Conservation (phyloP, 2,329 filamentous ascomycete species). For the Penicillium polonicum region DNA sequence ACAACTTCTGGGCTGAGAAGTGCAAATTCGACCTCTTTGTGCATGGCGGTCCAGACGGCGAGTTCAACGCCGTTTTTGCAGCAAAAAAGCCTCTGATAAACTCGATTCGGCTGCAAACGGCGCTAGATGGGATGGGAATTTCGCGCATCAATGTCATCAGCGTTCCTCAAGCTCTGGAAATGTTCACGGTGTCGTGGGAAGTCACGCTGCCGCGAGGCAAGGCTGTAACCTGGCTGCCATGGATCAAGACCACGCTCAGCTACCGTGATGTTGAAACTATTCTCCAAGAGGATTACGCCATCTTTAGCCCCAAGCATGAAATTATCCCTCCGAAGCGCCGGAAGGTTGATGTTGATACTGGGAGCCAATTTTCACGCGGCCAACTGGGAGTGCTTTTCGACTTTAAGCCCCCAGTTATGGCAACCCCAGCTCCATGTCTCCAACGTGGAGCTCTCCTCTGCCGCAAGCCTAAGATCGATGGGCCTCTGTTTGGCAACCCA, state of each 20-base stretch:
- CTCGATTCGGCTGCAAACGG: conserved; percentile 20
- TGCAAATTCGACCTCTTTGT: conserved; percentile 31
- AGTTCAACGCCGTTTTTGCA: conserved; percentile 23
- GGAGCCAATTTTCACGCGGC: background rate
- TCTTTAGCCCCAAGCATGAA: background rate
- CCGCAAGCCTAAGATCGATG: too few species aligned
- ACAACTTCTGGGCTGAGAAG: conserved; percentile 31
- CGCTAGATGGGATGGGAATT: conserved; percentile 13
- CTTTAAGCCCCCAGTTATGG: background rate
- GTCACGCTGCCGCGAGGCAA: conserved; percentile 12
- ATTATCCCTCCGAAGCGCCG: background rate
- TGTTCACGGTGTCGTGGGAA: conserved; percentile 31
- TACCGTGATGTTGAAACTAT: background rate
- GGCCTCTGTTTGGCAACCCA: background rate
- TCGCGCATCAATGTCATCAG: conserved; percentile 28
- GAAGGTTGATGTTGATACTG: background rate
- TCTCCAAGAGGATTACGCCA: conserved; percentile 5
- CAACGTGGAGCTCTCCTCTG: background rate
- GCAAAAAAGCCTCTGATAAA: conserved; percentile 11
- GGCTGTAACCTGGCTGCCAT: conserved; percentile 28
- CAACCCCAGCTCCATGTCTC: background rate
- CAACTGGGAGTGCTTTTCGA: background rate
- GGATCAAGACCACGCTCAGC: conserved; percentile 18
- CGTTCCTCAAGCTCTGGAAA: conserved; percentile 21
- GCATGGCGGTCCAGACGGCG: conserved; percentile 32